These are phyloP conservation scores for Phytophthora idaei DNA, from an alignment of 352 stramenopile genomes.

Conservation along the genomic window DNA sequence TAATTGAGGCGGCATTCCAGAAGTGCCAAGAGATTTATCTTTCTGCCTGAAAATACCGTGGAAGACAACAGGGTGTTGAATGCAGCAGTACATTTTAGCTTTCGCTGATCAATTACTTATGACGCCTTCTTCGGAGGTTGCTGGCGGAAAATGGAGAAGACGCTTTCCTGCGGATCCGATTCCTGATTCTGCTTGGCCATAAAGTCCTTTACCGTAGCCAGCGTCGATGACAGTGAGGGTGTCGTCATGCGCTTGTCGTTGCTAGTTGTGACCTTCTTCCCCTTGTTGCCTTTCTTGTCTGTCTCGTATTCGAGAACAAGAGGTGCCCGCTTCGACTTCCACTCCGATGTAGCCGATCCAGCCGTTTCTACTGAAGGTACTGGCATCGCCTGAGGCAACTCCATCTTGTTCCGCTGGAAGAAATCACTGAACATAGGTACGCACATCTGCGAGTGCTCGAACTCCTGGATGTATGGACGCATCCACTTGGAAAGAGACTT, in stretches of 20 bases:
- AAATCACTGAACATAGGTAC: conserved; percentile 66
- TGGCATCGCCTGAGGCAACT: conserved; percentile 40
- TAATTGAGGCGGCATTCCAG: no score
- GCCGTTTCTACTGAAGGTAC: conserved; percentile 8
- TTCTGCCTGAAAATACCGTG: no score
- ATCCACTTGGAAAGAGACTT: conserved; percentile 85
- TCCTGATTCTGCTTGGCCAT: conserved; percentile 36
- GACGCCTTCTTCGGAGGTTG: conserved; percentile 25
- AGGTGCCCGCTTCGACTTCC: conserved; percentile 20
- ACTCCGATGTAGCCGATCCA: conserved; percentile 5
- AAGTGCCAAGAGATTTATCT: no score
- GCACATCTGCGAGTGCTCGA: conserved; percentile 70
- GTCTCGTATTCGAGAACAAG: conserved; percentile 42
- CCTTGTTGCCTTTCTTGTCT: conserved; percentile 28
- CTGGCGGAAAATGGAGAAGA: conserved; percentile 38
- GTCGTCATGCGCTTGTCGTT: conserved; percentile 17
- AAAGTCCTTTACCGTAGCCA: conserved; percentile 39
- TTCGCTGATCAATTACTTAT: neutral
- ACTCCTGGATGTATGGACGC: conserved; percentile 72
- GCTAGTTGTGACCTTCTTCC: neutral
- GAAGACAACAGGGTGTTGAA: no score
- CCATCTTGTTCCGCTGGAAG: conserved; percentile 60
- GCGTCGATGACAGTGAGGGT: conserved; percentile 30
- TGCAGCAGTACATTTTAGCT: no score
- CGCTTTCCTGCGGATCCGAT: conserved; percentile 14